Conservation (phyloP, 2,329 filamentous ascomycete genomes). For the Didymella keratinophila region DNA sequence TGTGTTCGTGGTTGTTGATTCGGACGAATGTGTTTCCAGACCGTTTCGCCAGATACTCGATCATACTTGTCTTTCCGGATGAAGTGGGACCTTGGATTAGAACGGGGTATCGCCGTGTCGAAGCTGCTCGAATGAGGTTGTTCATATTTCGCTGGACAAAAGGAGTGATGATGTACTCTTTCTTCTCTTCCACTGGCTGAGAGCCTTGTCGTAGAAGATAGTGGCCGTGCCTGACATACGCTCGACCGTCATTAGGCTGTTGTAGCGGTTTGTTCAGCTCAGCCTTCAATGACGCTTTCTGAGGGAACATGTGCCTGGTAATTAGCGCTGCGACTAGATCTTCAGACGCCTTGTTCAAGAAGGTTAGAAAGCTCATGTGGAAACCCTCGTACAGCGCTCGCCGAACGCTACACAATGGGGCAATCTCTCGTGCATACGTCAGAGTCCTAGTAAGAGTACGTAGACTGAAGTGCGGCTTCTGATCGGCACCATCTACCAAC, state of each 20-base stretch:
- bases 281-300: slow-evolving; percentile 71
- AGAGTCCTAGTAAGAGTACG: slow-evolving; percentile 90
- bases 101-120: slow-evolving; percentile 89
- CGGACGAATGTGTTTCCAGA: slow-evolving; percentile 97
- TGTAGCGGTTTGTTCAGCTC: slow-evolving; percentile 81
- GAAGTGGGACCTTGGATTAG: slow-evolving; percentile 97
- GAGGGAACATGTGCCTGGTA: slow-evolving; percentile 78
- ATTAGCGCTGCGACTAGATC: slow-evolving; percentile 80
- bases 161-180: slow-evolving; percentile 94
- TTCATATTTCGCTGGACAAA: slow-evolving; percentile 95
- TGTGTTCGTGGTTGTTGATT: slow-evolving; percentile 99
- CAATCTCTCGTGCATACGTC: slow-evolving; percentile 85
- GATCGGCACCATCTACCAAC: slow-evolving; percentile 92
- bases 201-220: slow-evolving; percentile 89
- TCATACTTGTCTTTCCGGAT: slow-evolving; percentile 98
- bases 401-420: slow-evolving; percentile 82
- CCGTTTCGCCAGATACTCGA: slow-evolving; percentile 95
- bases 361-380: slow-evolving; percentile 95
- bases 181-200: slow-evolving; percentile 71
- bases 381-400: slow-evolving; percentile 93
- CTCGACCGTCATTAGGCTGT: slow-evolving; percentile 75
- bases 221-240: slow-evolving; percentile 85
- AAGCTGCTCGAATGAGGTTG: slow-evolving; percentile 92
- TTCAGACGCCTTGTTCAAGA: slow-evolving; percentile 84
- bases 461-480: slow-evolving; percentile 96